Conservation (phyloP, 2,329 filamentous ascomycete species). For the Hymenoscyphus infarciens region DNA sequence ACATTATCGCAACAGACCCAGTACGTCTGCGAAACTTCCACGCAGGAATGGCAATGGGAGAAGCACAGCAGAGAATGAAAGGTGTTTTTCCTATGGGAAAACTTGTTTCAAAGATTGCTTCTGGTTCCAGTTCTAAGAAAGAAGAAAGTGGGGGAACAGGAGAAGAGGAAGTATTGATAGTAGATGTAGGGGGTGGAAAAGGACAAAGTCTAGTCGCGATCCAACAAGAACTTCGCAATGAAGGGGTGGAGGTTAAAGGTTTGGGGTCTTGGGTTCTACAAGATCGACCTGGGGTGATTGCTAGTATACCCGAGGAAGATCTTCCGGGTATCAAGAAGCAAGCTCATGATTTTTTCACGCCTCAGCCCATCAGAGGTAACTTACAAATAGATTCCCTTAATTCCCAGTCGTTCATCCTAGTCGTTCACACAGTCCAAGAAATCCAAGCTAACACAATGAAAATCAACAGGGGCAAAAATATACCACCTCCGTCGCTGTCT, state of each 20-base stretch:
- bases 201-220: conserved; percentile 25
- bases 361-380: conserved; percentile 11
- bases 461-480: conserved; percentile 18
- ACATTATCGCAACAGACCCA: conserved; percentile 28
- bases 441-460: not conserved
- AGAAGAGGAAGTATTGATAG: conserved; percentile 15
- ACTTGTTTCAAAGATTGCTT: not conserved
- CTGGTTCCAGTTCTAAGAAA: not conserved
- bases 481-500: conserved; percentile 29
- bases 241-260: not conserved
- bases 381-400: not conserved
- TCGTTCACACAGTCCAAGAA: not conserved
- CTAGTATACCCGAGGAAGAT: conserved; percentile 9
- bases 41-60: conserved; percentile 16
- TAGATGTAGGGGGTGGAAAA: conserved; percentile 26
- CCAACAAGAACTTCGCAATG: conserved; percentile 15
- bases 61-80: conserved; percentile 10
- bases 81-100: conserved; percentile 12
- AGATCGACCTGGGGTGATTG: conserved; percentile 12
- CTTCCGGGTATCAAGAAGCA: conserved; percentile 13
- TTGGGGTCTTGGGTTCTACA: conserved; percentile 13
- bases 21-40: conserved; percentile 29
- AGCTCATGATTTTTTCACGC: conserved; percentile 14
- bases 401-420: not conserved
- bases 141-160: conserved; percentile 6